Percentiles rank a stretch among this genome's conserved stretches.
phyloP scores from a whole-genome alignment of 1,284 basidiomycete species.

The Boletellus deceptivus region DNA sequence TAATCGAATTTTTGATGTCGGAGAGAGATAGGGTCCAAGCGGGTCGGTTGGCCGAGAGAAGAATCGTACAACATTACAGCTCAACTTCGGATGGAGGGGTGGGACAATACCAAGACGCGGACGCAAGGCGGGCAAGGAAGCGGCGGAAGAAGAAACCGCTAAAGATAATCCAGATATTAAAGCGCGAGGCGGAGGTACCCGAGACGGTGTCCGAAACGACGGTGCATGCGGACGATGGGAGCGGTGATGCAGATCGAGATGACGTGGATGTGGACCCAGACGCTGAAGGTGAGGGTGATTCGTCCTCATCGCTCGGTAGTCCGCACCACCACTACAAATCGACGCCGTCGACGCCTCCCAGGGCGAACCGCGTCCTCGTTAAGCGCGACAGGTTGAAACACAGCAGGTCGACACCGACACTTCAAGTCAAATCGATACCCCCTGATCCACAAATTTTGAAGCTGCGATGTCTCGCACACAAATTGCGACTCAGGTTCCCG shows the following conservation, averaged over 20 bases:
- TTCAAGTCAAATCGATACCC: conserved; percentile 37
- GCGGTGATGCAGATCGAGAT: conserved; percentile 30
- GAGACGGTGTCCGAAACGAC: conserved; percentile 27
- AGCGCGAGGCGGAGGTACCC: conserved; percentile 18
- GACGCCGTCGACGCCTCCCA: conserved; percentile 38
- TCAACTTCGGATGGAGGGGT: conserved; percentile 42
- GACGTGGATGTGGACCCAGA: conserved; percentile 17
- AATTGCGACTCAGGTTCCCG: conserved; percentile 56
- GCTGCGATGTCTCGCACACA: conserved; percentile 52
- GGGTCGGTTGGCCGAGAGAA: conserved; percentile 19
- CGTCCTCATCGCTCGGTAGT: conserved; percentile 36
- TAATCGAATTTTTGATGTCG: conserved; percentile 34
- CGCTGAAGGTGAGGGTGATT: conserved; percentile 23
- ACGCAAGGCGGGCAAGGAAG: conserved; percentile 43
- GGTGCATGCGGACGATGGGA: conserved; percentile 19
- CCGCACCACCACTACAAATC: conserved; percentile 35
- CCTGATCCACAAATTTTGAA: conserved; percentile 51
- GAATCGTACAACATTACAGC: conserved; percentile 22
- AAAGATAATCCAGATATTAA: conserved; percentile 29
- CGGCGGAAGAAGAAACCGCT: conserved; percentile 46
- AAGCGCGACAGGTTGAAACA: conserved; percentile 36
- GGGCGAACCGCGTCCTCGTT: conserved; percentile 15
- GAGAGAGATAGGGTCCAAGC: conserved; percentile 34
- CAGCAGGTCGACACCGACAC: conserved; percentile 45
- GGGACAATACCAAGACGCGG: conserved; percentile 32